Evolutionary conservation across 1,139 yeast genomes (phyloP), one percentile per base, ranked within the genome.

Genomic region (Eremothecium gossypii): DNA sequence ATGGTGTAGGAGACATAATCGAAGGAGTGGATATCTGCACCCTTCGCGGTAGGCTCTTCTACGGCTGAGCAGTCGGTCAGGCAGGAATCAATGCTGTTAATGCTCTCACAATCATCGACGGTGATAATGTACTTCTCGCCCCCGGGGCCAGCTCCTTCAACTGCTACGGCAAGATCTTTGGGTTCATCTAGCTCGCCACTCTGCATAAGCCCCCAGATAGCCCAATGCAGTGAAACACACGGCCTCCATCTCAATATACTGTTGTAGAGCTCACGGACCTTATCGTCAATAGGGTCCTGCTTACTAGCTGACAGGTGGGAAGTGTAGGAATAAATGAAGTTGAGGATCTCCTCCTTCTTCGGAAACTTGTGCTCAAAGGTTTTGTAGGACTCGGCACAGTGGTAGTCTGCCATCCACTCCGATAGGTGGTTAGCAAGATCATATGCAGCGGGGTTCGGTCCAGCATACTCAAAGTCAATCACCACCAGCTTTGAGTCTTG

Each of bases 371-470:
- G 65, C 43, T 67, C 74, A 57, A 82, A 77, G 2, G 94, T 76
- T 43, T 63, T 63, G 17, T 70, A 69, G 1, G 81, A 76, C 53
- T 81, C 77, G 2, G 50, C 30, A 40, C 57, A 54, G 55, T 83
- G 86, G 60, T 89, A 91, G 64, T 91, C 86, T 33, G 86, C 75
- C 97, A 89, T 91, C 98, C 98, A 91, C 64, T 91, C 98, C 50
- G 84, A 75, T 44, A 77, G 71, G 65, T 91, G 97, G 61, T 91
- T 89, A 13, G 87, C 89, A 44, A 91, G 76, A 60, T 91, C 98
- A 59, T 71, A 84, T 0, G 95, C 95, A 1, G 95, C 87, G 42
- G 81, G 72, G 58, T 89, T 91, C n/a, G 95, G 81, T 1, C 96
- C 96, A 0, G 95, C 80, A 61, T 89, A 91, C 65, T 91, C 98